These are phyloP conservation scores for Ophiocordyceps sinensis DNA, from an alignment of 2,329 filamentous ascomycete genomes.

Conservation along the genomic window DNA sequence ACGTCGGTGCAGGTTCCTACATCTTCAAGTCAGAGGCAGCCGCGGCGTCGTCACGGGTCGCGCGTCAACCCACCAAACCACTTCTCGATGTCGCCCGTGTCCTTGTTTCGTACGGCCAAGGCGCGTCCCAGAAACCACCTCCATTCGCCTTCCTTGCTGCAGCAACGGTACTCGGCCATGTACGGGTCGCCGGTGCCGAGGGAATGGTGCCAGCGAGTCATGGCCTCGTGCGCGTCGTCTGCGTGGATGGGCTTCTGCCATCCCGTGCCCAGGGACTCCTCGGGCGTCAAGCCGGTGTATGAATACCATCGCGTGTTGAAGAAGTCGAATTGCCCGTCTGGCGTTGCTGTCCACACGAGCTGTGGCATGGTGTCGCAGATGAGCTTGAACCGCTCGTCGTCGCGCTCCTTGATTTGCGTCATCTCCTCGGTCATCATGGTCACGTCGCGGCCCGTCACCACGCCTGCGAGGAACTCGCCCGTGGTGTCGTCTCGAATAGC, in stretches of 20 bases:
- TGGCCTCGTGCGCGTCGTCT: slow-evolving; percentile 48
- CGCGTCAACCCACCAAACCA: slow-evolving; percentile 47
- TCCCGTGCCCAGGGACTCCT: slow-evolving; percentile 45
- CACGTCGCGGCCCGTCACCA: slow-evolving; percentile 59
- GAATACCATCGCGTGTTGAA: slow-evolving; percentile 66
- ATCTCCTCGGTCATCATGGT: slow-evolving; percentile 57
- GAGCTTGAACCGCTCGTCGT: slow-evolving; percentile 59
- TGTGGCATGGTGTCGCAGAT: slow-evolving; percentile 64
- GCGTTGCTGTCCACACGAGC: slow-evolving; percentile 58
- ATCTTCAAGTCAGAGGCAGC: background rate
- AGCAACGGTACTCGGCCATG: slow-evolving; percentile 56
- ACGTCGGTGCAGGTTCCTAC: slow-evolving; percentile 60
- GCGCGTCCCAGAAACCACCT: slow-evolving; percentile 68
- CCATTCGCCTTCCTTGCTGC: slow-evolving; percentile 52
- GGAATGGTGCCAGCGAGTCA: slow-evolving; percentile 44
- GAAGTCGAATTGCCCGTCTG: slow-evolving; percentile 55
- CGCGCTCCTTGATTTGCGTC: slow-evolving; percentile 51
- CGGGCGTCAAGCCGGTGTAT: slow-evolving; percentile 55
- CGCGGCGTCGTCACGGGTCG: too few species aligned
- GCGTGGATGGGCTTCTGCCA: slow-evolving; percentile 55
- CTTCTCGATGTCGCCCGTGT: slow-evolving; percentile 55
- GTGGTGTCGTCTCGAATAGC: slow-evolving; percentile 50
- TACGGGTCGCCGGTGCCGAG: slow-evolving; percentile 55
- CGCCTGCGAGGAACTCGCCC: slow-evolving; percentile 58
- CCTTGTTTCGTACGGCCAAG: slow-evolving; percentile 49